These are phyloP conservation scores for Globisporangium radiosum DNA, from an alignment of 352 stramenopile genomes.

Conservation along the genomic window DNA sequence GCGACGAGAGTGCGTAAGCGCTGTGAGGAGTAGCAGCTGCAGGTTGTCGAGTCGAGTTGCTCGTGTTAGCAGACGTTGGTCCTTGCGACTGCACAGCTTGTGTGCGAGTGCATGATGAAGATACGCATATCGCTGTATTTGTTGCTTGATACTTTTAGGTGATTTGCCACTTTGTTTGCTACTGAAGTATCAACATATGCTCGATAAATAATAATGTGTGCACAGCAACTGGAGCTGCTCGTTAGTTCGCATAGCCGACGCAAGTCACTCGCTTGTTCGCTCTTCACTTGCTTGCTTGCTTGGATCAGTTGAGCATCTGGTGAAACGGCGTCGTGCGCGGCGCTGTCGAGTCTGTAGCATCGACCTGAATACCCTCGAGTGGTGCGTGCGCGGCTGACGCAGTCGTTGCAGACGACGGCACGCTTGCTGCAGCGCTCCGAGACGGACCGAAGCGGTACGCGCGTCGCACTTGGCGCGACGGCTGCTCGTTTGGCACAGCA, in stretches of 20 bases:
- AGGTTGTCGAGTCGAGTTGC: too few relatives aligned
- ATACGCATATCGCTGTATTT: too few relatives aligned
- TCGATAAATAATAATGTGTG: conserved; percentile 1
- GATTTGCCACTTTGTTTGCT: too few relatives aligned
- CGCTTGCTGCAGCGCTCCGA: background rate
- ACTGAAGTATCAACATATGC: too few relatives aligned
- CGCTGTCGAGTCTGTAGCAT: background rate
- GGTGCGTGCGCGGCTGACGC: background rate
- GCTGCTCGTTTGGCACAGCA: conserved; percentile 66
- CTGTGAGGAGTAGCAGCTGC: too few relatives aligned
- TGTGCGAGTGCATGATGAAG: too few relatives aligned
- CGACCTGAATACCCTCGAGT: conserved; percentile 8
- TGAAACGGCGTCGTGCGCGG: conserved; percentile 6
- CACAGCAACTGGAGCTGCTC: background rate
- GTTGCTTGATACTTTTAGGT: too few relatives aligned
- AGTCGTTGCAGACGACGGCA: too few relatives aligned
- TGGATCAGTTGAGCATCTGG: conserved; percentile 7
- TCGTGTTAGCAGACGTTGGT: too few relatives aligned
- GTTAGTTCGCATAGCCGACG: too few relatives aligned
- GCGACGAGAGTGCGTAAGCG: conserved; percentile 67
- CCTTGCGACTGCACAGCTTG: too few relatives aligned
- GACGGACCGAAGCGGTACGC: conserved; percentile 4
- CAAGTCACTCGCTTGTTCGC: too few relatives aligned
- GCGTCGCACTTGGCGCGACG: conserved; percentile 22
- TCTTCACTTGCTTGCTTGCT: background rate